A percentile compares a stretch with the other conserved stretches of the same genome.
Evolutionary conservation across 1,284 basidiomycete genomes (phyloP).

Genomic region (Entoloma clypeatum): DNA sequence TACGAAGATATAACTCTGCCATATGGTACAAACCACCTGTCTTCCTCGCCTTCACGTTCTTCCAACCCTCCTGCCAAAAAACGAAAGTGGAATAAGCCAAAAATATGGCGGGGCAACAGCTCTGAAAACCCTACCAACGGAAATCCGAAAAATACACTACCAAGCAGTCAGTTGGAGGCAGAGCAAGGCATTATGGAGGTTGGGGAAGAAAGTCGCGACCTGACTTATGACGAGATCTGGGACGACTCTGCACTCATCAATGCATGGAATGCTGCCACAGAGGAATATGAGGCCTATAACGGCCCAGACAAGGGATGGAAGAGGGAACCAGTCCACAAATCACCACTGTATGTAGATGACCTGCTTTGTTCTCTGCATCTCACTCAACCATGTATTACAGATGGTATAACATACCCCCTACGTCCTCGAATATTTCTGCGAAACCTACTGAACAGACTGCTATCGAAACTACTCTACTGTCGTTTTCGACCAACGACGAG

Average conservation of each 20-base stretch:
- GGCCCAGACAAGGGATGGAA: slow-evolving; percentile 72
- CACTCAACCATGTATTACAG: slow-evolving; percentile 37
- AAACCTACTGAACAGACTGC: slow-evolving; percentile 7
- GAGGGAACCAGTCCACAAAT: slow-evolving; percentile 59
- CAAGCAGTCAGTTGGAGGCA: slow-evolving; percentile 12
- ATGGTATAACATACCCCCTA: slow-evolving; percentile 72
- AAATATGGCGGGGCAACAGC: slow-evolving; percentile 20
- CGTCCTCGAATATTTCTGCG: slow-evolving; percentile 25
- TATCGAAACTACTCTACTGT: neutral
- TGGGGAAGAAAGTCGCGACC: slow-evolving; percentile 50
- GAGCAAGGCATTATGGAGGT: slow-evolving; percentile 18
- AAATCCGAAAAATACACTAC: slow-evolving; percentile 27
- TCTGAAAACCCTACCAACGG: slow-evolving; percentile 38
- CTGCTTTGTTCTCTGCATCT: neutral
- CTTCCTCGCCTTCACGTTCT: slow-evolving; percentile 12
- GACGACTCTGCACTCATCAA: slow-evolving; percentile 77
- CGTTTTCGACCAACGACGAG: slow-evolving; percentile 18
- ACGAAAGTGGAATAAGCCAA: slow-evolving; percentile 38
- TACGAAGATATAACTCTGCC: slow-evolving; percentile 54
- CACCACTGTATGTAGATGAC: slow-evolving; percentile 53
- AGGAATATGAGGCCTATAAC: slow-evolving; percentile 73
- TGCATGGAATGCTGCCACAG: slow-evolving; percentile 76
- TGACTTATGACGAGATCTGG: slow-evolving; percentile 75
- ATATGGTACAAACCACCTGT: slow-evolving; percentile 23
- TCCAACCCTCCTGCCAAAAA: slow-evolving; percentile 42